These are phyloP conservation scores for Eremothecium gossypii DNA, from an alignment of 1,139 yeast species.

Conservation along the genomic window DNA sequence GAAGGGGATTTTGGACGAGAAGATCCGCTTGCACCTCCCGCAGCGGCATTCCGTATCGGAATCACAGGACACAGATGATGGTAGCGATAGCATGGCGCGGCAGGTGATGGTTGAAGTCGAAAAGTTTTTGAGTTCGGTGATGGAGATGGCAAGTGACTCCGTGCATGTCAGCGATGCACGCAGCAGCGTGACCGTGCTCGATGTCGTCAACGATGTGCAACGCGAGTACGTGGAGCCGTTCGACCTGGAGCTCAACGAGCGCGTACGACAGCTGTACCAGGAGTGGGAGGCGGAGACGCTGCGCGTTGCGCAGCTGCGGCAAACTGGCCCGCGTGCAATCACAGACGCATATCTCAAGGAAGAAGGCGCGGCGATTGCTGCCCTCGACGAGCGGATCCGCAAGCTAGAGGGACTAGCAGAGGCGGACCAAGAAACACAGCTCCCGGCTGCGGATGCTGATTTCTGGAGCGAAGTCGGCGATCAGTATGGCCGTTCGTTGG, in stretches of 20 bases:
- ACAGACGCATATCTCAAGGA: constrained; percentile 24
- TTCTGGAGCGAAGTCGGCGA: constrained; percentile 15
- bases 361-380: constrained; percentile 17
- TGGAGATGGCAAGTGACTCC: constrained; percentile 43
- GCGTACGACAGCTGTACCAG: constrained; percentile 42
- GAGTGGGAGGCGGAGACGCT: constrained; percentile 52
- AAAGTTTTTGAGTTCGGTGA: constrained; percentile 38
- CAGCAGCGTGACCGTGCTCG: constrained; percentile 10
- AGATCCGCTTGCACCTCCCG: constrained; percentile 16
- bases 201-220: constrained; percentile 15
- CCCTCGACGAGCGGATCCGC: constrained; percentile 18
- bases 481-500: constrained; percentile 16
- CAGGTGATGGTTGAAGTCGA: constrained; percentile 38
- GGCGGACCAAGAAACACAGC: constrained; percentile 10
- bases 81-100: constrained; percentile 28
- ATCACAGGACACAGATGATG: constrained; percentile 7
- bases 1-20: constrained; percentile 19
- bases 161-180: constrained; percentile 36
- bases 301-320: constrained; percentile 42
- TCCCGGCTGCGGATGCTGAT: constrained; percentile 5
- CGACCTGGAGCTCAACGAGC: constrained; percentile 47
- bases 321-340: constrained; percentile 40
- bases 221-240: constrained; percentile 47
- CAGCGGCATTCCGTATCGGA: constrained; percentile 8
- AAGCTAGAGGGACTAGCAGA: constrained; percentile 6